These are phyloP conservation scores for Aspergillus cavernicola DNA, from an alignment of 495 filamentous ascomycete species.

Conservation along the genomic window DNA sequence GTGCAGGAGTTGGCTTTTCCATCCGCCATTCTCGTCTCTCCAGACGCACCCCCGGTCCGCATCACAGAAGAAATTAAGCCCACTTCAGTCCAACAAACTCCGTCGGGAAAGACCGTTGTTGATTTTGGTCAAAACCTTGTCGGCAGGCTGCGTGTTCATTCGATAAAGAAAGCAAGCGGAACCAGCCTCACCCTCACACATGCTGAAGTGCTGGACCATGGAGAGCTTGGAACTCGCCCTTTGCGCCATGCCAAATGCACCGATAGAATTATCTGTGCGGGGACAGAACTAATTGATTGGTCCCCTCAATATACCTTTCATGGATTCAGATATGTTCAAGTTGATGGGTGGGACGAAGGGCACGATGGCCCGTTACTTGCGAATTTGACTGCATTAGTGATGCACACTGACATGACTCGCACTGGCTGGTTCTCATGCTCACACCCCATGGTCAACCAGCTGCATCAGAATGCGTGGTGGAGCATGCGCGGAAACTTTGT, in stretches of 20 bases:
- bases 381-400: constrained; percentile 41
- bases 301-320: constrained; percentile 51
- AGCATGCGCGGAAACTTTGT: constrained; percentile 58
- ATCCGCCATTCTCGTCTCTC: not conserved
- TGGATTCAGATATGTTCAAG: constrained; percentile 52
- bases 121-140: constrained; percentile 57
- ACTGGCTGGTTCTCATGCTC: constrained; percentile 48
- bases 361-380: not conserved
- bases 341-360: constrained; percentile 41
- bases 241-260: constrained; percentile 39
- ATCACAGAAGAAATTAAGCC: constrained; percentile 5
- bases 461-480: constrained; percentile 50
- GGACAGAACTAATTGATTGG: constrained; percentile 14
- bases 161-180: constrained; percentile 30
- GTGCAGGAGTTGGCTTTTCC: constrained; percentile 6
- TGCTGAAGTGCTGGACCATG: constrained; percentile 49
- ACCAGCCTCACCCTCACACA: constrained; percentile 31
- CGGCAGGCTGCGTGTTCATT: constrained; percentile 33
- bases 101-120: constrained; percentile 16
- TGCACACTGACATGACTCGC: constrained; percentile 49
- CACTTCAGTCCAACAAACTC: not conserved
- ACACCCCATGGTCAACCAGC: constrained; percentile 44
- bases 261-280: constrained; percentile 30
- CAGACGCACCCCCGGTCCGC: constrained; percentile 4
- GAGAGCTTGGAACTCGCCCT: constrained; percentile 45